These are phyloP conservation scores for Pythium monospermum DNA, from an alignment of 352 stramenopile genomes.

Conservation along the genomic window DNA sequence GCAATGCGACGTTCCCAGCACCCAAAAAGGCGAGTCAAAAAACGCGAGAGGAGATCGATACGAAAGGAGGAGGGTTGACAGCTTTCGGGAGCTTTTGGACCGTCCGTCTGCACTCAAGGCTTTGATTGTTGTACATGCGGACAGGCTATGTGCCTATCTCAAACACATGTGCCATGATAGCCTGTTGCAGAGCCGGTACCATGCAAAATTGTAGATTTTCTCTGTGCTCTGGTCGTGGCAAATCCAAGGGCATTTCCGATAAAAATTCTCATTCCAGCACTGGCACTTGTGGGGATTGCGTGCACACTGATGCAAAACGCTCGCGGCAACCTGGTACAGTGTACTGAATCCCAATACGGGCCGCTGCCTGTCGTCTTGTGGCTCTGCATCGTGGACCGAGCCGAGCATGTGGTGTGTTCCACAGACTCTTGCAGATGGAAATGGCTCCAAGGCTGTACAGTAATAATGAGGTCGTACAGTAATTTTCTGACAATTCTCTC, in stretches of 20 bases:
- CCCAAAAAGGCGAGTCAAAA: conserved; percentile 5
- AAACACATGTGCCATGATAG: too few relatives aligned
- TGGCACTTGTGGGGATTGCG: too few relatives aligned
- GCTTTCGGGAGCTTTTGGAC: conserved; percentile 12
- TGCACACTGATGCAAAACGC: too few relatives aligned
- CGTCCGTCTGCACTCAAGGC: conserved; percentile 18
- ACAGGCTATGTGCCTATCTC: conserved; percentile 4
- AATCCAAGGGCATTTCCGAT: too few relatives aligned
- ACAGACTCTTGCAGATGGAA: background rate
- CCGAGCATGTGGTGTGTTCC: background rate
- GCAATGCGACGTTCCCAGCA: conserved; percentile 16
- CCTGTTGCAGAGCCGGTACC: too few relatives aligned
- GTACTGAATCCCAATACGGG: background rate
- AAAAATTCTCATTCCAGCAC: too few relatives aligned
- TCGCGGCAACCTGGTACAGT: too few relatives aligned
- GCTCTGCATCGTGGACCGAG: too few relatives aligned
- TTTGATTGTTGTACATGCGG: conserved; percentile 14
- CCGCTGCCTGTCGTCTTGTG: background rate
- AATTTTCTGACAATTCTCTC: background rate
- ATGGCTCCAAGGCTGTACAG: background rate
- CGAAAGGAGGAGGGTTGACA: background rate
- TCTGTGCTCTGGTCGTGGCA: too few relatives aligned
- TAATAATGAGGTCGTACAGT: background rate
- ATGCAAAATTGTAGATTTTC: too few relatives aligned
- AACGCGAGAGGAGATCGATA: background rate